These are phyloP conservation scores for Leishmania major DNA, from an alignment of 208 protist species.

Conservation along the genomic window DNA sequence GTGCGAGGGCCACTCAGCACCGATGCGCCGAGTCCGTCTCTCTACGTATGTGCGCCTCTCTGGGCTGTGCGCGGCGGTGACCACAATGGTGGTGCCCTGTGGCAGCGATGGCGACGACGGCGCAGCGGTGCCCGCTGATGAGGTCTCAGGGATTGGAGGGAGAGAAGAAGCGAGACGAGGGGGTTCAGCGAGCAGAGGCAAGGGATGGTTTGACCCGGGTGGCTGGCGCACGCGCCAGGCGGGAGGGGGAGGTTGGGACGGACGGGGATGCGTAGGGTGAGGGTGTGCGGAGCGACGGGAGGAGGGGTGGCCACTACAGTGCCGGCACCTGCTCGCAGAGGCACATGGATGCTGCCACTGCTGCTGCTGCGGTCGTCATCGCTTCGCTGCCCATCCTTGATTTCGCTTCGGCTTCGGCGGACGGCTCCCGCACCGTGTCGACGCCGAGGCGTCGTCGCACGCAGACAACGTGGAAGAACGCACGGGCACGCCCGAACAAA, in stretches of 20 bases:
- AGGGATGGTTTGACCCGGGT: background rate
- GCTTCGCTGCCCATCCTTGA: background rate
- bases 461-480: no score
- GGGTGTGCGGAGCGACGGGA: background rate
- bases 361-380: background rate
- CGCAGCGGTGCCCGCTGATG: background rate
- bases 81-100: background rate
- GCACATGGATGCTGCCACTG: background rate
- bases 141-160: background rate
- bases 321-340: background rate
- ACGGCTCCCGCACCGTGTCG: no score
- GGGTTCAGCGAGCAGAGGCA: background rate
- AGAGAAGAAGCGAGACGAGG: background rate
- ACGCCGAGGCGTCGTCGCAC: no score
- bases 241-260: background rate
- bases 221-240: background rate
- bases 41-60: conserved; percentile 1
- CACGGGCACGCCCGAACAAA: background rate
- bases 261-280: background rate
- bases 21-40: background rate
- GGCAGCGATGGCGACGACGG: background rate
- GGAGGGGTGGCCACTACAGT: background rate
- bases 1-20: background rate
- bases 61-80: conserved; percentile 12
- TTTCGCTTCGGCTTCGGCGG: background rate